Base-by-base conservation (phyloP, 2,329 filamentous ascomycete genomes). In the Ilyonectria sp. region DNA sequence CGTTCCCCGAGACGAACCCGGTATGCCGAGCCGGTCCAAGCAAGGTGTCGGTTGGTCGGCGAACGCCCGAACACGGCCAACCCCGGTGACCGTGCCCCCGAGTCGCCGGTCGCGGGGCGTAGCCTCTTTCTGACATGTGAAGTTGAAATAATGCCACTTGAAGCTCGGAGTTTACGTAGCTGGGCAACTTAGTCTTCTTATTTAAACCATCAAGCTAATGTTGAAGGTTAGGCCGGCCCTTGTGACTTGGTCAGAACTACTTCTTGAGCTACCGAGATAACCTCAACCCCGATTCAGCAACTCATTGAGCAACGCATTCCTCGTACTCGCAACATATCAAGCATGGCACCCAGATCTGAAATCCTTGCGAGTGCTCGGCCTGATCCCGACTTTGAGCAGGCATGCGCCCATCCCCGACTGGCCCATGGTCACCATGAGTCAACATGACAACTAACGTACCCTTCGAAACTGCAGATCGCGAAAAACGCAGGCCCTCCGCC, bases 331-430 rank as follows among this genome's bases (percentile, higher is more conserved):
- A 44, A 44, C 40, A 44, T 44, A 44, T 37, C 40, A 44, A 43
- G 40, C 40, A 56, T 56, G 54, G 37, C 54, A 56, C 37, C 26
- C 26, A 29, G 43, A 26, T 31, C 54, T 23, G 21, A 56, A 56
- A 44, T 56, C 15, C 21, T 56, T 56, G 54, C 26, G 19, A 56
- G 35, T 56, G 37, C 37, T 56, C 37, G 54, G 21, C 54, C 54
- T 31, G 54, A 46, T 29, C 35, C 21, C 9, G 54, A 56, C 2
- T 56, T 56, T 56, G 54, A 56, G 35, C 54, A 56, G 54, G 54
- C n/a, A 56, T 56, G 21, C 13, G 4, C 10, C 19, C 37, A 40
- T 19, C 52, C 33, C 33, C 40, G 17, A 44, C 40, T 43, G 40
- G 40, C 40, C 40, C 40, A 44, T 44, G 40, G 4, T n/a, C 40